These are phyloP conservation scores for Herpetospermum pedunculosum DNA, from an alignment of 306 rosid species.

Conservation along the genomic window DNA sequence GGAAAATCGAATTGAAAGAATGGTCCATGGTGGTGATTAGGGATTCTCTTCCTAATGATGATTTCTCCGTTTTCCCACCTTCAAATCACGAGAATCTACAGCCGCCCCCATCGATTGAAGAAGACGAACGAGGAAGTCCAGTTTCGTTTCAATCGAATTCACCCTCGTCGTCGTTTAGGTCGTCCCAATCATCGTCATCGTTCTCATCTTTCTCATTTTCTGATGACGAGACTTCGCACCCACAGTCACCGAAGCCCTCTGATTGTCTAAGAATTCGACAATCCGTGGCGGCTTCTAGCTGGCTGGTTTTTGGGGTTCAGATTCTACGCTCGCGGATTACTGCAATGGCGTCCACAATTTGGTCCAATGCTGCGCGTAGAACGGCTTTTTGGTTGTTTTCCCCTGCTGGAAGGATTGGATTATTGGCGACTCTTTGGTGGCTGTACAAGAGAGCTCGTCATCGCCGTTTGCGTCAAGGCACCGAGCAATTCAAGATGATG, in stretches of 20 bases:
- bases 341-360: slow-evolving; percentile 18
- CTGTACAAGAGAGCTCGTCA: slow-evolving; percentile 19
- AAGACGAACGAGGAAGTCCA: not conserved
- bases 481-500: slow-evolving; percentile 18
- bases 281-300: slow-evolving; percentile 11
- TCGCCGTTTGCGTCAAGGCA: slow-evolving; percentile 15
- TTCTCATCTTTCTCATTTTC: slow-evolving; percentile 26
- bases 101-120: not conserved
- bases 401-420: slow-evolving; percentile 19
- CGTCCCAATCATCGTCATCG: slow-evolving; percentile 13
- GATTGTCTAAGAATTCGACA: slow-evolving; percentile 19
- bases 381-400: slow-evolving; percentile 25
- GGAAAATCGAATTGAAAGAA: slow-evolving; percentile 6
- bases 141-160: slow-evolving; percentile 7
- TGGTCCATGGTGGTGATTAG: slow-evolving; percentile 30
- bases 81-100: slow-evolving; percentile 35
- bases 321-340: slow-evolving; percentile 34
- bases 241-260: slow-evolving; percentile 10
- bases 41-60: slow-evolving; percentile 14
- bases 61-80: slow-evolving; percentile 36
- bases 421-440: slow-evolving; percentile 28
- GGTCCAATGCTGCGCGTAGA: slow-evolving; percentile 11
- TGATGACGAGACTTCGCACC: slow-evolving; percentile 29
- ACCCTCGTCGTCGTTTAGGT: not conserved
- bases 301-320: slow-evolving; percentile 28